Conservation (phyloP, 441 rosid genomes). For the Corymbia calophylla region DNA sequence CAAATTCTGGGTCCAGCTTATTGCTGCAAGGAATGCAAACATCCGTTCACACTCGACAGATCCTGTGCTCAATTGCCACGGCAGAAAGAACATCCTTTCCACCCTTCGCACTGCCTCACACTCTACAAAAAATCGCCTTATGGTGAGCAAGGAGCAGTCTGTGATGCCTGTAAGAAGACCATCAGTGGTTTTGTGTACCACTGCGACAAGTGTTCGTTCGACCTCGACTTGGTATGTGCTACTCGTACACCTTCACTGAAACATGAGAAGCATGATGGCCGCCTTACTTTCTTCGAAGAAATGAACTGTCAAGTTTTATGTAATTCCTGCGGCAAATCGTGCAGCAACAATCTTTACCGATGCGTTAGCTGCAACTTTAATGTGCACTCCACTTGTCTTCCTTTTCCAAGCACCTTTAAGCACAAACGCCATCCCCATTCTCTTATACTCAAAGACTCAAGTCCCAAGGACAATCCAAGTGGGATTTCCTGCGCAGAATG, state of each 20-base stretch:
- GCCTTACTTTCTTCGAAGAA: neutral
- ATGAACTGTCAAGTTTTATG: neutral
- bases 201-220: neutral
- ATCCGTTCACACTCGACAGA: neutral
- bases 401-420: neutral
- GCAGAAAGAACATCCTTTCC: slow-evolving; percentile 1
- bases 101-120: neutral
- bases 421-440: neutral
- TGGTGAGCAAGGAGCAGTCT: neutral
- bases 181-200: neutral
- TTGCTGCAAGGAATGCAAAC: neutral
- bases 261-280: slow-evolving; percentile 2
- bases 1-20: neutral
- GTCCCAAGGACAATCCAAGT: neutral
- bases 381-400: neutral
- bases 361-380: neutral
- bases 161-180: neutral
- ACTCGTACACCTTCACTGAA: neutral
- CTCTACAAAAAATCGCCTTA: neutral
- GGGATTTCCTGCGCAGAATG: neutral
- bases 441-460: neutral
- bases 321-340: neutral
- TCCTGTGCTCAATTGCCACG: neutral
- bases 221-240: neutral
- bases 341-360: neutral